These are phyloP conservation scores for Simplicillium sp. DNA, from an alignment of 2,329 filamentous ascomycete species.

Conservation along the genomic window DNA sequence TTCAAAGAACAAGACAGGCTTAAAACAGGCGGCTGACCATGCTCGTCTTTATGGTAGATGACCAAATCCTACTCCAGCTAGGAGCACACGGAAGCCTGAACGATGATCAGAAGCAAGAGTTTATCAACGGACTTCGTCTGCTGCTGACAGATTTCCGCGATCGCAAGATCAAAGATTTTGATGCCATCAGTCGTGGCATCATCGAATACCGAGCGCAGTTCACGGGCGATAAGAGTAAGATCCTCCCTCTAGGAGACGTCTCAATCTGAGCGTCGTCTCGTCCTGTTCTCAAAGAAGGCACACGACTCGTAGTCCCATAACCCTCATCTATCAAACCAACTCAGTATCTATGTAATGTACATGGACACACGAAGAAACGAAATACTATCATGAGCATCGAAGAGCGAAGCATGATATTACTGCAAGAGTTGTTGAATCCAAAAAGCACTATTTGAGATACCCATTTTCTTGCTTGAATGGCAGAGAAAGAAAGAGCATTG, in stretches of 20 bases:
- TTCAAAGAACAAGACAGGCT: constrained; percentile 12
- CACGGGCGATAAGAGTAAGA: constrained; percentile 52
- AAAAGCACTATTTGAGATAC: too few species aligned
- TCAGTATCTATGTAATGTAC: too few species aligned
- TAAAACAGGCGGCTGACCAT: constrained; percentile 40
- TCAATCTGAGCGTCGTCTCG: constrained; percentile 16
- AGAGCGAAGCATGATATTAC: too few species aligned
- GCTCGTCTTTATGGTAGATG: constrained; percentile 42
- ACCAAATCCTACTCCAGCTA: constrained; percentile 63
- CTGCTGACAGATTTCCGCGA: constrained; percentile 51
- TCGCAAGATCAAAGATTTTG: constrained; percentile 54
- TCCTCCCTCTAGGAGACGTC: constrained; percentile 47
- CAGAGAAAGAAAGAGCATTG: too few species aligned
- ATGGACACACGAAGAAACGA: too few species aligned
- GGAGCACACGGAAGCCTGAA: constrained; percentile 57
- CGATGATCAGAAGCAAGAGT: constrained; percentile 50
- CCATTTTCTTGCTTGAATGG: too few species aligned
- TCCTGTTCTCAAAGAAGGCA: not conserved
- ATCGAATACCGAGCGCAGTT: constrained; percentile 58
- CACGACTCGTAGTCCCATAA: too few species aligned
- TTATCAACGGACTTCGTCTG: constrained; percentile 51
- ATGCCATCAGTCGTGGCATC: constrained; percentile 57
- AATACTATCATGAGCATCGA: too few species aligned
- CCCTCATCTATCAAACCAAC: too few species aligned
- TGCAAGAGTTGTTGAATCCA: too few species aligned